Conservation (phyloP, 495 filamentous ascomycete species). For the Poronia punctata region DNA sequence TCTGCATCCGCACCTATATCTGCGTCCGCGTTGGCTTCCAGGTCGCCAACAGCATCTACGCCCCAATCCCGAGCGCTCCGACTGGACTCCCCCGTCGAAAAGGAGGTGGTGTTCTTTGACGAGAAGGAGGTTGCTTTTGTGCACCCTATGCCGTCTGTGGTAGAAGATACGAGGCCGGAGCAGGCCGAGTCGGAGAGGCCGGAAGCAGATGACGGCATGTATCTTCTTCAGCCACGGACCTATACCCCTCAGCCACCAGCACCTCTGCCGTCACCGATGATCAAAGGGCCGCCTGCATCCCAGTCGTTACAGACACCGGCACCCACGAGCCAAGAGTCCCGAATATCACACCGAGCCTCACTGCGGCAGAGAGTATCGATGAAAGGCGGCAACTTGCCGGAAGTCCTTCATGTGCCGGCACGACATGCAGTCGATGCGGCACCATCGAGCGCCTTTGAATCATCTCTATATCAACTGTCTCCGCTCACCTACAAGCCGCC, state of each 20-base stretch:
- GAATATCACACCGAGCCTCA: conserved; percentile 33
- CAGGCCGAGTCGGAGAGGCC: conserved; percentile 12
- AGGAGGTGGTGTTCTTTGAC: conserved; percentile 13
- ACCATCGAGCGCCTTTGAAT: conserved; percentile 17
- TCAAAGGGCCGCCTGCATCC: conserved; percentile 16
- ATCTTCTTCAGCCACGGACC: conserved; percentile 45
- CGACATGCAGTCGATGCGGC: conserved; percentile 23
- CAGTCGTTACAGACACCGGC: not conserved
- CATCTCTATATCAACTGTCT: conserved; percentile 15
- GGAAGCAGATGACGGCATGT: conserved; percentile 30
- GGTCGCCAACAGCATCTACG: too few relatives aligned
- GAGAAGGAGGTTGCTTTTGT: conserved; percentile 13
- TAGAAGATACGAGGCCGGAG: conserved; percentile 13
- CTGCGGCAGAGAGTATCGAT: conserved; percentile 44
- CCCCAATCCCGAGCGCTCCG: not conserved
- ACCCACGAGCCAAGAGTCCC: conserved; percentile 18
- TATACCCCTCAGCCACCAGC: conserved; percentile 46
- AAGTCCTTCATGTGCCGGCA: conserved; percentile 39
- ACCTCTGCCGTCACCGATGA: conserved; percentile 38
- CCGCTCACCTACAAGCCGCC: conserved; percentile 31
- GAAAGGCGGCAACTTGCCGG: conserved; percentile 33
- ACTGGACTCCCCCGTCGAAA: conserved; percentile 10
- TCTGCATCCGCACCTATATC: too few relatives aligned
- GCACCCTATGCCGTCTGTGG: conserved; percentile 3
- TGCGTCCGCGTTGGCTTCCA: too few relatives aligned